These are phyloP conservation scores for Cordyceps cateniannulata DNA, from an alignment of 2,329 filamentous ascomycete species.

Conservation along the genomic window DNA sequence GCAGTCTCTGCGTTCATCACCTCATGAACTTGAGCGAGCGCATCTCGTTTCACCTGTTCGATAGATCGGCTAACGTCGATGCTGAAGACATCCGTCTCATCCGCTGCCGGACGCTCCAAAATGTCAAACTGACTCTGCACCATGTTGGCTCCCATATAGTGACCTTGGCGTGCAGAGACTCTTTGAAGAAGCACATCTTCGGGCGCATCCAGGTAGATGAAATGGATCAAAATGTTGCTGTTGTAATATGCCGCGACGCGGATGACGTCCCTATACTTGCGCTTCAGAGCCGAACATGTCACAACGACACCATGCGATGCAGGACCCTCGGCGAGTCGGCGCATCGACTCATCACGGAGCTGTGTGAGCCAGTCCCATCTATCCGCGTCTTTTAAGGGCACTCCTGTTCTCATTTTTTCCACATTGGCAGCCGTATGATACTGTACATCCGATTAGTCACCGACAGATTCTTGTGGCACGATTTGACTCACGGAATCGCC, in stretches of 20 bases:
- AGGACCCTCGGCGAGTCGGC: slow-evolving; percentile 44
- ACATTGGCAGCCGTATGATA: slow-evolving; percentile 75
- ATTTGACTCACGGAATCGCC: slow-evolving; percentile 63
- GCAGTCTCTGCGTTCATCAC: slow-evolving; percentile 34
- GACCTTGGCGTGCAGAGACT: slow-evolving; percentile 67
- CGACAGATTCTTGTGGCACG: slow-evolving; percentile 5
- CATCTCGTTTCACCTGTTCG: slow-evolving; percentile 54
- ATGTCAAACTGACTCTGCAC: slow-evolving; percentile 85
- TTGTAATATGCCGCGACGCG: slow-evolving; percentile 72
- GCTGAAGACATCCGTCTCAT: slow-evolving; percentile 66
- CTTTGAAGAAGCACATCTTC: slow-evolving; percentile 70
- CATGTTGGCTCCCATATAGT: slow-evolving; percentile 97
- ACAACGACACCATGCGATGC: slow-evolving; percentile 71
- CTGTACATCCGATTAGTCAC: slow-evolving; percentile 32
- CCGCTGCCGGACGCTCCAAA: slow-evolving; percentile 70
- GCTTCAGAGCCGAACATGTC: slow-evolving; percentile 92
- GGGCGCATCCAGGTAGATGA: slow-evolving; percentile 79
- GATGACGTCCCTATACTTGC: slow-evolving; percentile 92
- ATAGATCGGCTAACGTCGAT: slow-evolving; percentile 59
- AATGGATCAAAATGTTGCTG: slow-evolving; percentile 72
- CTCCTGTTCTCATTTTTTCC: slow-evolving; percentile 82
- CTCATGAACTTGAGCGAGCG: slow-evolving; percentile 49
- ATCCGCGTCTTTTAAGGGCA: slow-evolving; percentile 83
- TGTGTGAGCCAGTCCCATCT: slow-evolving; percentile 94
- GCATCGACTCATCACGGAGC: slow-evolving; percentile 62